Base-by-base conservation (phyloP, 495 filamentous ascomycete genomes). In the Neurospora hispaniola region DNA sequence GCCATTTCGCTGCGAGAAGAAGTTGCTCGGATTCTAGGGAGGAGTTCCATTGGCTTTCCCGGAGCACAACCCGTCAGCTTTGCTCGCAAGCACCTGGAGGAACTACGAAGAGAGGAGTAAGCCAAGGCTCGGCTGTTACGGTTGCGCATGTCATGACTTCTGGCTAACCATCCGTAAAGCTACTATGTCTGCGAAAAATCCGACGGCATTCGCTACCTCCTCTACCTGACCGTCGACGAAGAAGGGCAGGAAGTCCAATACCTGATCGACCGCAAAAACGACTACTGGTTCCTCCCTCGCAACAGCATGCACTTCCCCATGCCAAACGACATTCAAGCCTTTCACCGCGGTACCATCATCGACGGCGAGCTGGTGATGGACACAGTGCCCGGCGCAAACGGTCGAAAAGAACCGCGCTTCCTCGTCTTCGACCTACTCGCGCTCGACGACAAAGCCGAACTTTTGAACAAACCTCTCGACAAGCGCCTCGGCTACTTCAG, bases 151-250 rank as follows among this genome's bases (percentile, higher is more conserved):
- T 66, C 27, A 18, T 20, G 18, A 4, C 20, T 31, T 35, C 31
- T 27, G 62, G 38, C 54, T 71, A 14, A 54, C 35, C 70, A 39
- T 54, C 69, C 10, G 5, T 66, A 38, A 72, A 91, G 89, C 80
- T 99, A 98, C 83, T 98, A 93, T 79, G 92, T 99, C 75, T 98
- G 96, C 85, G 96, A 99, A 82, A 99, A 99, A 82, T 97, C 95
- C 0, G 96, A 99, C 79, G 96, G 96, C 43, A 93, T 98, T 76
- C 90, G 96, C 54, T 98, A 94, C 80, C 87, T 99, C 27, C 89
- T 99, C 79, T 99, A 95, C 85, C 90, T 94, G 74, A 92, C 92
- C 73, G 75, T 75, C 10, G 84, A 84, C 71, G 83, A 86, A 7
- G 86, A 92, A 72, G 87, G 89, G 70, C 85, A 88, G 74, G 85